These are phyloP conservation scores for Pelagomonas calceolata DNA, from an alignment of 108 stramenopile species.

Conservation along the genomic window DNA sequence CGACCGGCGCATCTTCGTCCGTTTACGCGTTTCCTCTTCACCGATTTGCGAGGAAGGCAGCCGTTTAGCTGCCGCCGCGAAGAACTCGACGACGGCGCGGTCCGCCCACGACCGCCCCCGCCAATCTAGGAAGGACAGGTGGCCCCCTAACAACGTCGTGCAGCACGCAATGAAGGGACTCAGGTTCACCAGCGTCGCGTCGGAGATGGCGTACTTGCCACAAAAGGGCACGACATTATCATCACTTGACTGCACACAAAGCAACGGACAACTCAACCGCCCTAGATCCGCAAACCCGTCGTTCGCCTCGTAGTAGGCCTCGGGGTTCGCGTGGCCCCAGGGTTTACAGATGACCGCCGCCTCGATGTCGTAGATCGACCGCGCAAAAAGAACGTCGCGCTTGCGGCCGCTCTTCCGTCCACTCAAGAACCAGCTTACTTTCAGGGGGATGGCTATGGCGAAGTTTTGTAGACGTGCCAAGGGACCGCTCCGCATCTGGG, in stretches of 20 bases:
- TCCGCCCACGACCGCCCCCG: neutral
- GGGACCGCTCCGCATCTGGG: neutral
- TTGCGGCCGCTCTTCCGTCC: no score
- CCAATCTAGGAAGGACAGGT: neutral
- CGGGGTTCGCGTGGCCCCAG: neutral
- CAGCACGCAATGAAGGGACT: neutral
- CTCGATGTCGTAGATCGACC: no score
- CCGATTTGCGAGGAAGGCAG: no score
- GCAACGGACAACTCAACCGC: neutral
- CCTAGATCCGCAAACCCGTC: neutral
- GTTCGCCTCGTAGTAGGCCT: neutral
- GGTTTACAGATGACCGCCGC: neutral
- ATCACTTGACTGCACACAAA: neutral
- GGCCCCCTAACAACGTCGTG: neutral
- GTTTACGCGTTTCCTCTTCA: no score
- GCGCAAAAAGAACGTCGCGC: no score
- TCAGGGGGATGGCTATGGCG: neutral
- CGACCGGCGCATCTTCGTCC: no score
- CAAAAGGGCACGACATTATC: neutral
- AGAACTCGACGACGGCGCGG: neutral
- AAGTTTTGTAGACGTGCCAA: neutral
- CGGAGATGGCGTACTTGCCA: no score
- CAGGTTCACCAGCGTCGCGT: neutral
- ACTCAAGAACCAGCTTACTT: neutral
- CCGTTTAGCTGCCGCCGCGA: neutral